Conservation (phyloP, 2,329 filamentous ascomycete species). For the Fusarium citri region DNA sequence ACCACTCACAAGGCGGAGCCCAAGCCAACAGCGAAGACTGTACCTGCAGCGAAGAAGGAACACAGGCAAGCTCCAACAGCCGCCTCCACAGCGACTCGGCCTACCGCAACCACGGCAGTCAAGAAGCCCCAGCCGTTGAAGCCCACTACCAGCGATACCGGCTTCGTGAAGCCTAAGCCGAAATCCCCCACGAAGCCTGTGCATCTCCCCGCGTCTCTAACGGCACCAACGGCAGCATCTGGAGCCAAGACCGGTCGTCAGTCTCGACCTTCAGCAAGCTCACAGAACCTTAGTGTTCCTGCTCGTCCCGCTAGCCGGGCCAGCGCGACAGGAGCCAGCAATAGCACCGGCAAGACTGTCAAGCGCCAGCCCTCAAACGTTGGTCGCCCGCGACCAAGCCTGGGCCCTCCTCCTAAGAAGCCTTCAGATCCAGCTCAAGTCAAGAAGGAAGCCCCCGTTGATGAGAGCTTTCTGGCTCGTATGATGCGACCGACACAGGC, state of each 20-base stretch:
- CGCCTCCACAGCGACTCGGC: conserved; percentile 43
- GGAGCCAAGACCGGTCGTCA: conserved; percentile 65
- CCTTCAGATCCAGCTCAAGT: conserved; percentile 48
- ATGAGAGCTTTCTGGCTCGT: conserved; percentile 79
- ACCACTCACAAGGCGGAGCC: conserved; percentile 42
- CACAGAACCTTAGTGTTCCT: conserved; percentile 49
- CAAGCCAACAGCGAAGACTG: conserved; percentile 48
- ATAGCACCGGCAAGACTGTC: conserved; percentile 48
- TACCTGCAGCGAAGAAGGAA: conserved; percentile 51
- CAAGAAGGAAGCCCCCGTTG: conserved; percentile 66
- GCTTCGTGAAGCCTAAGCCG: conserved; percentile 68
- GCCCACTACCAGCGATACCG: conserved; percentile 53
- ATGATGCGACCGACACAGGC: conserved; percentile 83
- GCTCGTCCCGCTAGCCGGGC: conserved; percentile 60
- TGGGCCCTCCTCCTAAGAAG: conserved; percentile 71
- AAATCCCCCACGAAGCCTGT: conserved; percentile 78
- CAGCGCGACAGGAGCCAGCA: conserved; percentile 50
- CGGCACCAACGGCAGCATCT: conserved; percentile 76
- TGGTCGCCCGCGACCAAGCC: conserved; percentile 61
- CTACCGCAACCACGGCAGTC: conserved; percentile 48
- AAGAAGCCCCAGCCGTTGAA: conserved; percentile 61
- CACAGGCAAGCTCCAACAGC: conserved; percentile 43
- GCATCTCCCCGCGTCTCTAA: conserved; percentile 74
- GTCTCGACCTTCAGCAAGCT: conserved; percentile 49
- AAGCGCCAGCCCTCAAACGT: conserved; percentile 60